Evolutionary conservation across 78 protist genomes (phyloP), one percentile per base, ranked within the genome.

Genomic region (Isochrysis galbana): DNA sequence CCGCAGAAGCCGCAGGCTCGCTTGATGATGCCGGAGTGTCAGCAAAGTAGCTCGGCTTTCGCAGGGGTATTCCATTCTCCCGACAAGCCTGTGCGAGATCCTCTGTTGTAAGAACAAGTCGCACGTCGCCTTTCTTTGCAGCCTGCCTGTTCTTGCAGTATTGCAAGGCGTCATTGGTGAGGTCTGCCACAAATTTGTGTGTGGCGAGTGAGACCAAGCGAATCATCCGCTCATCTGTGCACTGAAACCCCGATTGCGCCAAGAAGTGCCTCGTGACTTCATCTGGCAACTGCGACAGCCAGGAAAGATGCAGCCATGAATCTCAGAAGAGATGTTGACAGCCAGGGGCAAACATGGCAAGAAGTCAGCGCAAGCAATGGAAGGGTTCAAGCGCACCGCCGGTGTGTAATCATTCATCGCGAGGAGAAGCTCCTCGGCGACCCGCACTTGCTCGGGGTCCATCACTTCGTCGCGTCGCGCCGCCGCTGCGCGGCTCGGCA

Each of bases 151-250:
- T 5, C 69, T 84, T 84, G 70, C 38, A 46, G 41, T 46, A 1
- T 41, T 84, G 90, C 46, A 84, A 41, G 34, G 90, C 17, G 46
- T 84, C 90, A 14, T 46, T 46, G 2, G 61, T 39, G 23, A 84
- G 41, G 70, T 84, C 91, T 0, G 93, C 89, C 22, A 80, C 84
- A 42, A 91, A 91, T 78, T 91, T 91, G 42, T 91, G 93, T 78
- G 93, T 86, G 3, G 93, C 93, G 55, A 91, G 67, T 7, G 93
- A 48, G 36, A 91, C 78, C 46, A 41, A 26, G 21, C 89, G 80
- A 0, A 47, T 61, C 2, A 87, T 48, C 74, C 39, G 77, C 51
- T 17, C 34, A 41, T 91, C 93, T 2, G 87, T 10, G 1, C 77
- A 2, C 51, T 46, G 36, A 54, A 77, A 91, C 36, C 93, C 93